Base-by-base conservation (phyloP, 371 early-diverging fungal genomes). In the Rhizopus sp. region DNA sequence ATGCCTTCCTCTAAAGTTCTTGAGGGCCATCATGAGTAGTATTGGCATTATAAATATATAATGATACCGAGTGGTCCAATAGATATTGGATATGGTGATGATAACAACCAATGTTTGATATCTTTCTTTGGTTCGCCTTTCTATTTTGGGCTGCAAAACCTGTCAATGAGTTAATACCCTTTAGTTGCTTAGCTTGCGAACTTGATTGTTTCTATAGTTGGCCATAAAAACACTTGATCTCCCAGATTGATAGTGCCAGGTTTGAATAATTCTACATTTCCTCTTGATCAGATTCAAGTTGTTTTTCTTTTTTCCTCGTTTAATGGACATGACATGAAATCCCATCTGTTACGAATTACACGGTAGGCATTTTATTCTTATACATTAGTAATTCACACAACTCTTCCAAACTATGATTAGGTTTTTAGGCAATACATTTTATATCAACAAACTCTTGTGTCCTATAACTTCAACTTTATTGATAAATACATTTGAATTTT, bases 41-140 rank as follows among this genome's bases (percentile, higher is more conserved):
- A 45, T 45, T 45, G 45, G 45, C 45, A 45, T 45, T 45, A 45
- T 45, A 45, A 45, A 45, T 45, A 45, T 45, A 45, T 45, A 45
- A 45, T 17, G 23, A 45, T 45, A 16, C 45, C 45, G 45, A 45
- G 23, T 45, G 45, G 45, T 45, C 8, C 45, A 45, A 45, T 45
- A 45, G 45, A 45, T 45, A 45, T 45, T 45, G 45, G 45, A 45
- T 45, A 45, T 45, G 45, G 45, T 45, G 45, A 45, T 45, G 45
- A 45, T 45, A 45, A 45, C 45, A 45, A 45, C 45, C 45, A 45
- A 45, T 45, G 45, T 45, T 45, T 45, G 45, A 45, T 45, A 45
- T 45, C 45, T 45, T 45, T 45, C 45, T 45, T 45, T 45, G 45
- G 45, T 45, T 45, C 45, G 45, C 23, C 45, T 45, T 45, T 45